These are phyloP conservation scores for Aureobasidium mangrovei DNA, from an alignment of 2,329 filamentous ascomycete species.

Conservation along the genomic window DNA sequence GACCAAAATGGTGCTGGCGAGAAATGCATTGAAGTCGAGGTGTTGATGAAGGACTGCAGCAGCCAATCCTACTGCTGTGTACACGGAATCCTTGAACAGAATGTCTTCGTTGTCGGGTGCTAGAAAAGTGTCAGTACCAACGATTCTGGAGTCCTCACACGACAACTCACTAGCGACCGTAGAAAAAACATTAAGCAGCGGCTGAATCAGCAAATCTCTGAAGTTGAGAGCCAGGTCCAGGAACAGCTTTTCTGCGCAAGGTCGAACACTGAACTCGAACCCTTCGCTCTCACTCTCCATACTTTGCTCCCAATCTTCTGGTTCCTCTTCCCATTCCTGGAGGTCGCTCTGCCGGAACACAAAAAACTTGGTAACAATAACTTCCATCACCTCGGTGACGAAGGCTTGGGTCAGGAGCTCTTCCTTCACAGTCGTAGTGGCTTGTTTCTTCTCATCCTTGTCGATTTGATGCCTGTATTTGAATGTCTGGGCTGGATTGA, in stretches of 20 bases:
- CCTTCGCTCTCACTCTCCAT: constrained; percentile 74
- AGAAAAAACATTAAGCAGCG: constrained; percentile 74
- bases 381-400: constrained; percentile 71
- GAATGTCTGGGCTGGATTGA: constrained; percentile 72
- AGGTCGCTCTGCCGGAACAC: constrained; percentile 78
- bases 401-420: constrained; percentile 69
- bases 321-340: constrained; percentile 86
- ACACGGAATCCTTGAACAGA: constrained; percentile 84
- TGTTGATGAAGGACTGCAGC: constrained; percentile 64
- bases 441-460: constrained; percentile 65
- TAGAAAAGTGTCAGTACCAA: constrained; percentile 21
- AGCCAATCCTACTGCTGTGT: constrained; percentile 82
- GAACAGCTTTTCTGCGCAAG: constrained; percentile 89
- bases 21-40: constrained; percentile 76
- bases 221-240: constrained; percentile 84
- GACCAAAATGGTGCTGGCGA: constrained; percentile 63
- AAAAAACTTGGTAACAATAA: constrained; percentile 80
- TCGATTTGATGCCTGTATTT: constrained; percentile 68
- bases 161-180: constrained; percentile 56
- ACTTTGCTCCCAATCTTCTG: constrained; percentile 88
- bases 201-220: constrained; percentile 70
- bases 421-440: constrained; percentile 59
- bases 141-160: not conserved
- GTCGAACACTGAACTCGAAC: constrained; percentile 86
- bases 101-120: constrained; percentile 58